These are phyloP conservation scores for Pseudogymnoascus verrucosus DNA, from an alignment of 2,329 filamentous ascomycete species.

Conservation along the genomic window DNA sequence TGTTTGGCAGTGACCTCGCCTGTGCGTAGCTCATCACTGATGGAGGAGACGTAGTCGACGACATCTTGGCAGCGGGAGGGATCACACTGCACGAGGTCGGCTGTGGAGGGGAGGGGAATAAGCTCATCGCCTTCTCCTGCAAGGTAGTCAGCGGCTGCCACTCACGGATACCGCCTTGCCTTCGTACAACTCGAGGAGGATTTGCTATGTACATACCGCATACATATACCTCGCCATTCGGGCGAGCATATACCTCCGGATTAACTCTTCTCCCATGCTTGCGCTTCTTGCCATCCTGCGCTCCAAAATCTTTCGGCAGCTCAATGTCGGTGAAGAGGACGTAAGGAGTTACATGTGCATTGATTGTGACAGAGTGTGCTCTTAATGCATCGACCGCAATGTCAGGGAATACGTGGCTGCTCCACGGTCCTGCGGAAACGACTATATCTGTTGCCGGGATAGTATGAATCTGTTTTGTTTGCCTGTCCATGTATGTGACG, in stretches of 20 bases:
- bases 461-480: slow-evolving; percentile 34
- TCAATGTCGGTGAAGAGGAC: slow-evolving; percentile 78
- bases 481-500: slow-evolving; percentile 46
- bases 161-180: background rate
- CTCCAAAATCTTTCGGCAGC: slow-evolving; percentile 43
- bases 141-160: slow-evolving; percentile 9
- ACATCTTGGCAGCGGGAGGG: slow-evolving; percentile 72
- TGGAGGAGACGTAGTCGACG: slow-evolving; percentile 61
- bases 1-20: slow-evolving; percentile 66
- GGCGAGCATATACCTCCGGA: slow-evolving; percentile 86
- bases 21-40: slow-evolving; percentile 56
- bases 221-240: slow-evolving; percentile 74
- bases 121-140: slow-evolving; percentile 64
- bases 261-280: slow-evolving; percentile 54
- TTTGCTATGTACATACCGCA: slow-evolving; percentile 50
- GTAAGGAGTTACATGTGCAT: slow-evolving; percentile 57
- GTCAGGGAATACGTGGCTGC: slow-evolving; percentile 45
- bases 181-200: background rate
- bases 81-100: slow-evolving; percentile 68
- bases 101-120: slow-evolving; percentile 65
- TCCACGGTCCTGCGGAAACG: slow-evolving; percentile 47
- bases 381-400: slow-evolving; percentile 48
- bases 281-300: slow-evolving; percentile 40
- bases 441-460: slow-evolving; percentile 38
- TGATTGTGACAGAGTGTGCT: slow-evolving; percentile 56